Base-by-base conservation (phyloP, 148 eudicot species). In the Persicaria tinctoria region DNA sequence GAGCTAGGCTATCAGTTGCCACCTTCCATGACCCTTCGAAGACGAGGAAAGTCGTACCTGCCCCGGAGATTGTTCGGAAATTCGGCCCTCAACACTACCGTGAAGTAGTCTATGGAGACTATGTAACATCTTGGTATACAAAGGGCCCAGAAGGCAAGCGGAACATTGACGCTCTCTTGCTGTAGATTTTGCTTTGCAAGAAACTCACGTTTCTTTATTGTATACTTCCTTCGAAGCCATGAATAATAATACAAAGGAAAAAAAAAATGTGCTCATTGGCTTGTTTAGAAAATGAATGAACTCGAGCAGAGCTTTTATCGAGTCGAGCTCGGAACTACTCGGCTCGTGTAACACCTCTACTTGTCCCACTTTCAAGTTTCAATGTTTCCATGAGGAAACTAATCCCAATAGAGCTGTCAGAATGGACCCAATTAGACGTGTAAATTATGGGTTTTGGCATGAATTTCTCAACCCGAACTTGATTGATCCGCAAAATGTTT, bases 11-110 rank as follows among this genome's bases (percentile, higher is more conserved):
- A 51, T 95, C 97, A 75, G 94, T 95, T 76, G 97, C 97, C 66
- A 88, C 99, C 68, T 95, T 95, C 75, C 97, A 95, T 71, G 99
- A 95, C 76, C 99, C 99, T 74, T 90, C 90, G 8, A 92, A 89
- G 81, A 84, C 91, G 5, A 81, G 71, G 82, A 79, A 27, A 73
- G 84, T 95, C 66, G 75, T 82, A 47, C 97, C 99, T 5, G 91
- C 85, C 78, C 50, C 81, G 2, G 82, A 85, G 76, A 89, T 89
- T 72, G 78, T 81, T 14, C 74, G 48, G n/a, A 74, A 78, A 50
- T 72, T 80, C 69, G 80, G 79, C 6, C 85, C 82, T 50, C 89
- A 82, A 16, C 77, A 55, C 51, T 95, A 85, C 57, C 83, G 78
- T n/a, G 82, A 81, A 47, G 90, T 90, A 50, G 78, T 84, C 14